Base-by-base conservation (phyloP, 2,329 filamentous ascomycete genomes). In the Cryphonectria radicalis region DNA sequence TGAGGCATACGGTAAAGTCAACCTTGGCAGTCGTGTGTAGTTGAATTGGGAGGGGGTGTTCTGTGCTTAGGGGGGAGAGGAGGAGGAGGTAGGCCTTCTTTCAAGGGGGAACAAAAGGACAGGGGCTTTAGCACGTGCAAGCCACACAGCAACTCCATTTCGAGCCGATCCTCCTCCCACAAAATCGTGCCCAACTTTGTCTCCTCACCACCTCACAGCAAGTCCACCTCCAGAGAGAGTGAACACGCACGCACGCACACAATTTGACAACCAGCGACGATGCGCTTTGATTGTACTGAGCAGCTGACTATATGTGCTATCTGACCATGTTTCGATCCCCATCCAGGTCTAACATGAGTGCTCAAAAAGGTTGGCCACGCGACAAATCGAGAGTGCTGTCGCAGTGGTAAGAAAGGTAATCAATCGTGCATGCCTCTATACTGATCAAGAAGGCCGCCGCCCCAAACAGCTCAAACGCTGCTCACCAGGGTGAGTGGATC, bases 271-370 rank as follows among this genome's bases (percentile, higher is more conserved):
- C 55, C 67, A 72, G 68, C 25, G 28, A 67, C 37, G 63, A 22
- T 28, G 42, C 46, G 37, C 64, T 66, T 60, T 69, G 25, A 66
- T 66, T 69, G 63, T 40, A 43, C 64, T 65, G 25, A 66, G 40
- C 37, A 22, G 55, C 68, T 69, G 37, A 63, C 65, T 62, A 50
- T 25, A 35, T 66, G 59, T 66, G 63, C 67, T 69, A 66, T 69
- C 68, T 64, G 63, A 59, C 57, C 63, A 63, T 69, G 53, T 43
- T 71, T 40, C 69, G 13, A 68, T 57, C 42, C 19, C 46, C 53
- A 66, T 60, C 63, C 55, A 73, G 28, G 10, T 60, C 43, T 50
- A 66, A 66, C 22, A 40, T 14, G 10, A 64, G 62, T 43, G 40
- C 22, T 28, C 40, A 25, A 46, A 46, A 64, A 64, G 14, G 35